These are phyloP conservation scores for Penicillium sp. DNA, from an alignment of 2,329 filamentous ascomycete species.

Conservation along the genomic window DNA sequence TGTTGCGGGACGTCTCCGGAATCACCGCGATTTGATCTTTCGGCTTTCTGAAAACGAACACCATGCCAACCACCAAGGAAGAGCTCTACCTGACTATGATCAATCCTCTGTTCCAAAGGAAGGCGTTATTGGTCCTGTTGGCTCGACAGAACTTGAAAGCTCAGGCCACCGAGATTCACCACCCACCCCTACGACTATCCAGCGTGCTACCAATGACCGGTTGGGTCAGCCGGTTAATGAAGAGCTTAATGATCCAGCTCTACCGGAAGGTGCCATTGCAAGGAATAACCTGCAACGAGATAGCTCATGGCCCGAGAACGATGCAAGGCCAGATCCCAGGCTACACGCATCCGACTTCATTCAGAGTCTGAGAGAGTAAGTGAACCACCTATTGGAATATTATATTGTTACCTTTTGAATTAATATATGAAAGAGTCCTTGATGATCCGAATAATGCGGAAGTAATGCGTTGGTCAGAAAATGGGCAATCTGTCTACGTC, in stretches of 20 bases:
- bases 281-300: not conserved
- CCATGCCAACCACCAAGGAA: too few relatives aligned
- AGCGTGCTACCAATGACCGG: not conserved
- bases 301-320: not conserved
- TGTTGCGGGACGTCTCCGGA: too few relatives aligned
- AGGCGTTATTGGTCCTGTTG: too few relatives aligned
- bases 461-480: not conserved
- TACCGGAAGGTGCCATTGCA: not conserved
- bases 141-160: too few relatives aligned
- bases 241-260: not conserved
- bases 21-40: too few relatives aligned
- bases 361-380: too few relatives aligned
- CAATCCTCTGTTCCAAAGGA: too few relatives aligned
- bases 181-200: too few relatives aligned
- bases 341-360: too few relatives aligned
- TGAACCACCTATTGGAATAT: not conserved
- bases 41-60: too few relatives aligned
- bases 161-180: too few relatives aligned
- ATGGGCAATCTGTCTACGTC: not conserved
- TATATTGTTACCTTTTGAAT: not conserved
- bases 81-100: too few relatives aligned
- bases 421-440: not conserved
- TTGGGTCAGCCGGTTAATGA: not conserved
- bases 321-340: not conserved
- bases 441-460: not conserved